phyloP scores from a whole-genome alignment of 176 grass and related monocot genomes.

The Zea luxurians region DNA sequence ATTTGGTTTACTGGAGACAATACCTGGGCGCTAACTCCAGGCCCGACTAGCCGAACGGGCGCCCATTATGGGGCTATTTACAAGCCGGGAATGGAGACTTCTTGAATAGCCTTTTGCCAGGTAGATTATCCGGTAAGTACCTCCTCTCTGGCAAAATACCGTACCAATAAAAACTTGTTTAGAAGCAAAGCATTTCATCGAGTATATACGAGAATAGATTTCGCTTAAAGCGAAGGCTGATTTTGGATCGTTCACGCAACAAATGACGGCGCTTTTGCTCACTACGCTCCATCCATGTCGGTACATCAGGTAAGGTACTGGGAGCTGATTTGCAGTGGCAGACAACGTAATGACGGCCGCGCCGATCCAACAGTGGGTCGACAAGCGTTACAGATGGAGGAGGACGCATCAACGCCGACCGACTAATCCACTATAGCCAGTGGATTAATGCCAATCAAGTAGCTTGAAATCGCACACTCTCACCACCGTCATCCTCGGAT shows the following conservation, averaged over 20 bases:
- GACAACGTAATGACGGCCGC: too few relatives aligned
- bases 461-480: not conserved
- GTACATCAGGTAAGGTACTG: too few relatives aligned
- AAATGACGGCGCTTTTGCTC: not conserved
- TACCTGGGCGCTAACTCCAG: not conserved
- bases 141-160: not conserved
- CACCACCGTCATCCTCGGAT: not conserved
- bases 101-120: too few relatives aligned
- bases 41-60: not conserved
- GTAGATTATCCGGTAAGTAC: not conserved
- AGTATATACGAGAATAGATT: not conserved
- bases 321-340: too few relatives aligned
- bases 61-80: not conserved
- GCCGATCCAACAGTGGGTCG: not conserved
- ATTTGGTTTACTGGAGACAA: not conserved
- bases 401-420: too few relatives aligned
- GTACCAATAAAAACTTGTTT: not conserved
- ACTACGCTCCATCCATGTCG: too few relatives aligned
- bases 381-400: not conserved
- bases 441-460: too few relatives aligned
- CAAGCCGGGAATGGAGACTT: too few relatives aligned
- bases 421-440: too few relatives aligned
- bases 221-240: not conserved
- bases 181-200: not conserved
- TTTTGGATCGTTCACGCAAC: not conserved